phyloP scores from a whole-genome alignment of 768 basidiomycete species.

The Panus rudis region DNA sequence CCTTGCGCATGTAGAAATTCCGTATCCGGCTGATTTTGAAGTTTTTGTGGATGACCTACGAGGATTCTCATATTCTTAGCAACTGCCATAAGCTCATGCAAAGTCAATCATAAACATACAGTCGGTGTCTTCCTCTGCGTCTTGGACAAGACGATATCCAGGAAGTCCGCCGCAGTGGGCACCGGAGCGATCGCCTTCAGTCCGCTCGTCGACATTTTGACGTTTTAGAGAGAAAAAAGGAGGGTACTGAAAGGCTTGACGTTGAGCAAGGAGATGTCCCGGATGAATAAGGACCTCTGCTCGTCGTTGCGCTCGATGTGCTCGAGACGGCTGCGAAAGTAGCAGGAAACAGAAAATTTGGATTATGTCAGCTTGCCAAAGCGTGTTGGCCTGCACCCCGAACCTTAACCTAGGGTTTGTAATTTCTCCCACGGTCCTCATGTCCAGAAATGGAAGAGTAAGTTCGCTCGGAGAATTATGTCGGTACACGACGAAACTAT shows the following conservation, averaged over 20 bases:
- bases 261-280: neutral
- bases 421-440: too few relatives aligned
- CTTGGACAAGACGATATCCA: constrained; percentile 89
- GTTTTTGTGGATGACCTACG: constrained; percentile 95
- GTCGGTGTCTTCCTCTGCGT: constrained; percentile 98
- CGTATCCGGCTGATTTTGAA: constrained; percentile 99
- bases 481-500: too few relatives aligned
- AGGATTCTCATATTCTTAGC: neutral
- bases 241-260: too few relatives aligned
- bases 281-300: constrained; percentile 8
- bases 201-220: constrained; percentile 72
- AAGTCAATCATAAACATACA: constrained; percentile 32
- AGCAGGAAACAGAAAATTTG: neutral
- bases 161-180: constrained; percentile 89
- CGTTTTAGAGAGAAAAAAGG: neutral
- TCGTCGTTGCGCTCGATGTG: constrained; percentile 2
- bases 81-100: neutral
- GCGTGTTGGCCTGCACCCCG: too few relatives aligned
- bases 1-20: constrained; percentile 98
- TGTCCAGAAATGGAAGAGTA: too few relatives aligned
- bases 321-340: neutral
- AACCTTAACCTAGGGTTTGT: too few relatives aligned
- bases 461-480: too few relatives aligned
- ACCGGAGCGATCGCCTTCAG: constrained; percentile 98
- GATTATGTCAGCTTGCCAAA: neutral